A percentile compares a stretch with the other conserved stretches of the same genome.
phyloP scores from a whole-genome alignment of 192 early-diverging fungal species.

The Coemansia sp. region DNA sequence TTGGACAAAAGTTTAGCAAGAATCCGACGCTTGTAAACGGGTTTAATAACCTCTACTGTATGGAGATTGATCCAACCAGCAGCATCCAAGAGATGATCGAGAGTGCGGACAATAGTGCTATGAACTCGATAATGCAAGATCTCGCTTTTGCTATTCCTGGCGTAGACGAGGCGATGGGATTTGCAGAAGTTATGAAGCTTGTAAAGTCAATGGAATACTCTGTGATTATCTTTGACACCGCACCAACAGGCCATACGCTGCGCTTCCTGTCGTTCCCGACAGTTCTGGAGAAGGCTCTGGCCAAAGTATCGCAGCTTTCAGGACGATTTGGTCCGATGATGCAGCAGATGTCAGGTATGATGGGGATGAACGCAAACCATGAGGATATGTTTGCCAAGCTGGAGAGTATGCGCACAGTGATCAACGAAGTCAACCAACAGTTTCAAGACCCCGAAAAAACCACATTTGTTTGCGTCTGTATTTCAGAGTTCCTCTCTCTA shows the following conservation, averaged over 20 bases:
- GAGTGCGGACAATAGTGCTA: slow-evolving; percentile 68
- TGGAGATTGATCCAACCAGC: slow-evolving; percentile 99
- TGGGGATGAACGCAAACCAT: slow-evolving; percentile 79
- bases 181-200: slow-evolving; percentile 99
- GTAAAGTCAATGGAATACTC: slow-evolving; percentile 99
- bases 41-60: slow-evolving; percentile 93
- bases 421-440: slow-evolving; percentile 98
- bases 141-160: slow-evolving; percentile 99
- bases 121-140: slow-evolving; percentile 92
- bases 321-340: slow-evolving; percentile 97
- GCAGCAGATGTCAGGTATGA: slow-evolving; percentile 79
- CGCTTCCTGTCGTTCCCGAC: slow-evolving; percentile 98
- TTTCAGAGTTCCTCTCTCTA: slow-evolving; percentile 97
- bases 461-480: slow-evolving; percentile 99
- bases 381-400: slow-evolving; percentile 97
- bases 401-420: slow-evolving; percentile 92
- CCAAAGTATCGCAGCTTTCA: slow-evolving; percentile 90
- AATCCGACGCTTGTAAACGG: slow-evolving; percentile 93
- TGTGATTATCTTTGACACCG: slow-evolving; percentile 98
- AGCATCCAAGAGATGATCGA: slow-evolving; percentile 99
- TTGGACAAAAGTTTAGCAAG: slow-evolving; percentile 99
- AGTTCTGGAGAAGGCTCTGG: slow-evolving; percentile 95
- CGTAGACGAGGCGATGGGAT: slow-evolving; percentile 99
- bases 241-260: slow-evolving; percentile 98
- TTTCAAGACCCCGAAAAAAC: slow-evolving; percentile 99